Evolutionary conservation across 805 yeast species (phyloP).

Genomic region (Saccharomycopsis capsularis): DNA sequence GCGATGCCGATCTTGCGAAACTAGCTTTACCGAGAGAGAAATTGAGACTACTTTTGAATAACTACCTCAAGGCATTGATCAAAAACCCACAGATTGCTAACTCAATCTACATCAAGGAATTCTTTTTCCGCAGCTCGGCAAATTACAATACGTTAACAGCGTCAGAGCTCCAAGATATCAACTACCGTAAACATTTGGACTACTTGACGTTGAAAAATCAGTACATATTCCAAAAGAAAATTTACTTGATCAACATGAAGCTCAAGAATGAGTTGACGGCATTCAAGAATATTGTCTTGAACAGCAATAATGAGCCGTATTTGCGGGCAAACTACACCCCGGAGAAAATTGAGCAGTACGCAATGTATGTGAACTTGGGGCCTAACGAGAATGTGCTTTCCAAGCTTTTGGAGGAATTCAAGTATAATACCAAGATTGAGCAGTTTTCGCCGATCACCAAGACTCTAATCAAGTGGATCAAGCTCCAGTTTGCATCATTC

Average conservation of each 20-base stretch:
- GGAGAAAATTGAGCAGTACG: constrained; percentile 44
- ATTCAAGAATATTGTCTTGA: constrained; percentile 16
- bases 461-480: constrained; percentile 73
- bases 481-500: constrained; percentile 78
- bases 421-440: constrained; percentile 41
- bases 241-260: constrained; percentile 31
- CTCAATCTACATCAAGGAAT: constrained; percentile 59
- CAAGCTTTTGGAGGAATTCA: constrained; percentile 59
- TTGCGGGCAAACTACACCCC: constrained; percentile 8
- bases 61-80: constrained; percentile 53
- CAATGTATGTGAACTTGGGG: constrained; percentile 6
- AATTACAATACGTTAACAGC: constrained; percentile 24
- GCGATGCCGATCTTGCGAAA: neutral
- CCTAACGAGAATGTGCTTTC: constrained; percentile 46
- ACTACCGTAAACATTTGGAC: constrained; percentile 55
- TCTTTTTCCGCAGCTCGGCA: constrained; percentile 40
- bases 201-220: constrained; percentile 54
- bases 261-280: constrained; percentile 26
- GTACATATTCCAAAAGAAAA: constrained; percentile 63
- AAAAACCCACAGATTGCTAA: constrained; percentile 65
- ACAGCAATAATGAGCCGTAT: constrained; percentile 10
- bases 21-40: constrained; percentile 58
- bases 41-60: constrained; percentile 68
- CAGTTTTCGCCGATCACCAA: constrained; percentile 61
- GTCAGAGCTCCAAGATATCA: constrained; percentile 47